Conservation (phyloP, 371 early-diverging fungal species). For the Zopfochytrium polystomum region DNA sequence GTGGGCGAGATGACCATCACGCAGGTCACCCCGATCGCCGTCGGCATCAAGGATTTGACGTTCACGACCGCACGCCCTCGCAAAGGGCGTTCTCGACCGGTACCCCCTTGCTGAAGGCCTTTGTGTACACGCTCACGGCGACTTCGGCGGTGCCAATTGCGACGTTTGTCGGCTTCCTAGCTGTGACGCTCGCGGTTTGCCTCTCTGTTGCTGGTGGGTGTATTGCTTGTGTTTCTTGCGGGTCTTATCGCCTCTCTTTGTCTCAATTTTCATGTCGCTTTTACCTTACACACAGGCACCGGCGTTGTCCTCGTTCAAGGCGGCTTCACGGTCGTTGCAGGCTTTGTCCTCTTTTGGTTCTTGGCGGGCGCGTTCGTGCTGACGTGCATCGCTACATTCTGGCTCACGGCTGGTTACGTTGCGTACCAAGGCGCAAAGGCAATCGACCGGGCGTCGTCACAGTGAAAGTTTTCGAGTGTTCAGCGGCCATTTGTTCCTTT, state of each 20-base stretch:
- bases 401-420: constrained; percentile 26
- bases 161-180: constrained; percentile 25
- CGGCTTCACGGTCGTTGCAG: constrained; percentile 42
- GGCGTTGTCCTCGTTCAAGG: constrained; percentile 44
- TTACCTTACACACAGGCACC: constrained; percentile 24
- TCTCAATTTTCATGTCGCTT: neutral
- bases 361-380: constrained; percentile 37
- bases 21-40: constrained; percentile 21
- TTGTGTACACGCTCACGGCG: constrained; percentile 35
- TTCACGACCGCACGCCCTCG: constrained; percentile 11
- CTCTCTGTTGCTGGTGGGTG: neutral
- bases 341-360: constrained; percentile 49
- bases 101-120: constrained; percentile 48
- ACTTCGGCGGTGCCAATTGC: constrained; percentile 36
- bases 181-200: constrained; percentile 1
- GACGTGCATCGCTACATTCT: constrained; percentile 34
- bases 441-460: no score
- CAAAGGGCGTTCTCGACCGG: constrained; percentile 35
- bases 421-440: constrained; percentile 21
- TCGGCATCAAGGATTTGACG: constrained; percentile 20
- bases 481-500: no score
- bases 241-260: neutral
- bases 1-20: constrained; percentile 11
- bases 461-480: no score
- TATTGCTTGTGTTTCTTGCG: neutral